These are phyloP conservation scores for Nemania sp. DNA, from an alignment of 2,329 filamentous ascomycete species.

Conservation along the genomic window DNA sequence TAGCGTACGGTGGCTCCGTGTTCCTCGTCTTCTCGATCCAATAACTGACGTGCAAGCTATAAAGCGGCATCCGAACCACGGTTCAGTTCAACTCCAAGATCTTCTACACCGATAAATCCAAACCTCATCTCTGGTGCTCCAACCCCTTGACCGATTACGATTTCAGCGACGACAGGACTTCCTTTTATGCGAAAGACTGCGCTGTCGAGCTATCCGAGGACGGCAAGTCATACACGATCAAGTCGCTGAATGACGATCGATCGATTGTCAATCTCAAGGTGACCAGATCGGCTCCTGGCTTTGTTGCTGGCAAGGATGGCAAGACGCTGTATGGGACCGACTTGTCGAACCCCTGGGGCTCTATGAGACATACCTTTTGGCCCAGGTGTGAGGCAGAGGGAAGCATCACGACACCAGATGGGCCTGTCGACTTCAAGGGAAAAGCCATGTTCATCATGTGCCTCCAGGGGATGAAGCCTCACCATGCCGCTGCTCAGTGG, in stretches of 20 bases:
- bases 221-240: constrained; percentile 82
- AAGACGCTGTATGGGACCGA: constrained; percentile 87
- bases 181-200: constrained; percentile 85
- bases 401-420: constrained; percentile 80
- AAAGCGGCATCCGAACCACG: constrained; percentile 85
- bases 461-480: constrained; percentile 97
- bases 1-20: constrained; percentile 67
- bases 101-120: constrained; percentile 74
- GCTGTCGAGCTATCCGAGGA: constrained; percentile 86
- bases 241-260: constrained; percentile 80
- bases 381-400: constrained; percentile 82
- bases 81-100: constrained; percentile 95
- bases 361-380: constrained; percentile 94
- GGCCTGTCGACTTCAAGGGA: constrained; percentile 81
- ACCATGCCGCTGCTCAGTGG: constrained; percentile 91
- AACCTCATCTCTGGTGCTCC: constrained; percentile 81
- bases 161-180: constrained; percentile 81
- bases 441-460: constrained; percentile 80
- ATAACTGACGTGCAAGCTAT: constrained; percentile 28
- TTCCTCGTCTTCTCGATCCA: constrained; percentile 13
- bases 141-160: constrained; percentile 77
- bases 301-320: constrained; percentile 82
- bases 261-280: constrained; percentile 87
- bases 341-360: constrained; percentile 83
- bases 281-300: constrained; percentile 75